Evolutionary conservation across 2,329 filamentous ascomycete species (phyloP).

Genomic region (Coniochaeta sp.): DNA sequence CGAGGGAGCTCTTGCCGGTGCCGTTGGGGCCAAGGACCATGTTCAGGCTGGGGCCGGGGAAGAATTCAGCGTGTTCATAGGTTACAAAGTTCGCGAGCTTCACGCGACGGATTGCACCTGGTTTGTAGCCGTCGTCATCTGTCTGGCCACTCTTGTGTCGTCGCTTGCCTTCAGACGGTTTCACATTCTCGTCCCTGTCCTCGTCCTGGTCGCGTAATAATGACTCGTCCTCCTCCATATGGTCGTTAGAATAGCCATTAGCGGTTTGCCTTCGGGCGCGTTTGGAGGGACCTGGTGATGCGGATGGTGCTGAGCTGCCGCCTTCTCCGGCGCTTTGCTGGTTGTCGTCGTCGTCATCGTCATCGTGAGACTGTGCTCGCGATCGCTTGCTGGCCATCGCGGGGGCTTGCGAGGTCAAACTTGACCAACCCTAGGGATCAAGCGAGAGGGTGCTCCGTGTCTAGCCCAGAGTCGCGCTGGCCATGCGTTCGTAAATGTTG

Average conservation of each 20-base stretch:
- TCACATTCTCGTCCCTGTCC: background rate
- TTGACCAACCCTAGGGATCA: background rate
- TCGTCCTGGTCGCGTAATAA: slow-evolving; percentile 10
- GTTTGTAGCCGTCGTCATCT: slow-evolving; percentile 38
- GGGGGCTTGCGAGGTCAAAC: background rate
- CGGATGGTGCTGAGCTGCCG: background rate
- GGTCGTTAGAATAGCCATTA: background rate
- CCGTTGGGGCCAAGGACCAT: slow-evolving; percentile 99
- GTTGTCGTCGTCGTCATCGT: slow-evolving; percentile 12
- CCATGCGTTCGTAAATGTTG: background rate
- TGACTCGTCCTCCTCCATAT: slow-evolving; percentile 4
- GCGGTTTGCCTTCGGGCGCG: background rate
- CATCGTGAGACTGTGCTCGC: slow-evolving; percentile 13
- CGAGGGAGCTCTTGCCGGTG: slow-evolving; percentile 93
- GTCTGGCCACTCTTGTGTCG: slow-evolving; percentile 10
- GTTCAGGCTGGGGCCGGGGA: slow-evolving; percentile 85
- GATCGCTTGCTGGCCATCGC: slow-evolving; percentile 5
- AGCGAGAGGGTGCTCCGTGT: background rate
- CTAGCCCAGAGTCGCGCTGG: background rate
- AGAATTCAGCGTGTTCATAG: slow-evolving; percentile 86
- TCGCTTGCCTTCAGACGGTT: background rate
- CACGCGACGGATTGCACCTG: slow-evolving; percentile 84
- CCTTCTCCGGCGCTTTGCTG: background rate
- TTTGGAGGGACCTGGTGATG: background rate
- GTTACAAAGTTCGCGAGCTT: slow-evolving; percentile 87